phyloP scores from a whole-genome alignment of 2,329 filamentous ascomycete genomes.

The Biscogniauxia mediterranea region DNA sequence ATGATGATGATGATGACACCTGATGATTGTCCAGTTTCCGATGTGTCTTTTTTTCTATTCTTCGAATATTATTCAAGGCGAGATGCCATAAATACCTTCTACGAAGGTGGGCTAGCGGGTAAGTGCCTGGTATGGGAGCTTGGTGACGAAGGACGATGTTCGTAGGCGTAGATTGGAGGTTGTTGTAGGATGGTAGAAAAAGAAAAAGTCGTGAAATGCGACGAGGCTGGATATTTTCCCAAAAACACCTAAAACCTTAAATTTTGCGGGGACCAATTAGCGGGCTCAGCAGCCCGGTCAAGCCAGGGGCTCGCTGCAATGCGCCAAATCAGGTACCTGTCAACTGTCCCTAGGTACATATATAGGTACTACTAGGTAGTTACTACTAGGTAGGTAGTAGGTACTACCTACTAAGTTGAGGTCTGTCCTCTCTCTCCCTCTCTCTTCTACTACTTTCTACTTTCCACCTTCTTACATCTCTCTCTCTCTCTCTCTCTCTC shows the following conservation, averaged over 20 bases:
- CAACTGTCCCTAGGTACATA: neutral
- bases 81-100: too few species aligned
- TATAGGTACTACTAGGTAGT: too few species aligned
- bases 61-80: too few species aligned
- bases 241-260: constrained; percentile 5
- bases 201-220: constrained; percentile 1
- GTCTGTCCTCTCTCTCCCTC: too few species aligned
- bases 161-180: too few species aligned
- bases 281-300: too few species aligned
- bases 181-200: neutral
- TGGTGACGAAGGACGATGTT: too few species aligned
- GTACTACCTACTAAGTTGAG: too few species aligned
- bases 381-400: neutral
- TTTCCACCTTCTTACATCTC: neutral
- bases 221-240: neutral
- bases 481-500: neutral
- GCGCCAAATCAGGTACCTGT: constrained; percentile 1
- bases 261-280: constrained; percentile 26
- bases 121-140: too few species aligned
- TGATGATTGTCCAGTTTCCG: neutral
- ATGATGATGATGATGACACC: too few species aligned
- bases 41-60: neutral
- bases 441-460: too few species aligned
- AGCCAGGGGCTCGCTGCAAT: neutral
- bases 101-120: too few species aligned